Conservation (phyloP, 2,329 filamentous ascomycete species). For the Aspergillus clavatus region DNA sequence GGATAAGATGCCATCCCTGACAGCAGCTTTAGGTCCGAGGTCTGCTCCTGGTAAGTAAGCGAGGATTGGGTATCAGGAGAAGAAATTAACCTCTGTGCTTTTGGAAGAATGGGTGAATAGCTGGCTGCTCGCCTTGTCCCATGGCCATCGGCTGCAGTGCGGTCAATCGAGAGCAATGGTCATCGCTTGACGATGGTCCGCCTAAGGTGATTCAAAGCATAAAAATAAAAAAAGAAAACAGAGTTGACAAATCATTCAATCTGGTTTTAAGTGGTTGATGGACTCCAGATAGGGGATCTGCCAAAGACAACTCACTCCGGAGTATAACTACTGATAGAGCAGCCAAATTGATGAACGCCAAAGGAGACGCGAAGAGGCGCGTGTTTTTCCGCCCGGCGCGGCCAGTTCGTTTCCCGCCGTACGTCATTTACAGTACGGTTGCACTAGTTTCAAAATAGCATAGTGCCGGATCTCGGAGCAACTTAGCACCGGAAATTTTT, state of each 20-base stretch:
- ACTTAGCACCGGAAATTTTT: constrained; percentile 36
- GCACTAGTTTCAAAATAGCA: neutral
- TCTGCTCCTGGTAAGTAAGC: constrained; percentile 17
- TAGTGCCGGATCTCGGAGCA: constrained; percentile 20
- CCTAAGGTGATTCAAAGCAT: neutral
- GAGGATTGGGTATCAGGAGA: neutral
- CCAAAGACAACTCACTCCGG: neutral
- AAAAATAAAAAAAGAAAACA: neutral
- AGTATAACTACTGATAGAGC: neutral
- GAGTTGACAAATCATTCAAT: neutral
- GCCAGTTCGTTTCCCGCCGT: constrained; percentile 5
- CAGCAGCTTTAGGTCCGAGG: constrained; percentile 7
- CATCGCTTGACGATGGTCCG: constrained; percentile 12
- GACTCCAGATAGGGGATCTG: neutral
- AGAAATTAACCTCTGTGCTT: constrained; percentile 34
- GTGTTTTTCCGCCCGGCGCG: constrained; percentile 12
- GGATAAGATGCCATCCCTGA: constrained; percentile 5
- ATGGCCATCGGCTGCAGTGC: constrained; percentile 32
- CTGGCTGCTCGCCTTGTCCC: constrained; percentile 35
- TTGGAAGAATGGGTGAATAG: constrained; percentile 40
- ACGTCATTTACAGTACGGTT: constrained; percentile 14
- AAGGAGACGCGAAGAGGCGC: constrained; percentile 20
- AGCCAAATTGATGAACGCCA: constrained; percentile 8
- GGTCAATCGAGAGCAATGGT: constrained; percentile 23
- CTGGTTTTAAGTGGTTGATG: too few relatives aligned